Base-by-base conservation (phyloP, 2,329 filamentous ascomycete species). In the Penicillium occitanis region DNA sequence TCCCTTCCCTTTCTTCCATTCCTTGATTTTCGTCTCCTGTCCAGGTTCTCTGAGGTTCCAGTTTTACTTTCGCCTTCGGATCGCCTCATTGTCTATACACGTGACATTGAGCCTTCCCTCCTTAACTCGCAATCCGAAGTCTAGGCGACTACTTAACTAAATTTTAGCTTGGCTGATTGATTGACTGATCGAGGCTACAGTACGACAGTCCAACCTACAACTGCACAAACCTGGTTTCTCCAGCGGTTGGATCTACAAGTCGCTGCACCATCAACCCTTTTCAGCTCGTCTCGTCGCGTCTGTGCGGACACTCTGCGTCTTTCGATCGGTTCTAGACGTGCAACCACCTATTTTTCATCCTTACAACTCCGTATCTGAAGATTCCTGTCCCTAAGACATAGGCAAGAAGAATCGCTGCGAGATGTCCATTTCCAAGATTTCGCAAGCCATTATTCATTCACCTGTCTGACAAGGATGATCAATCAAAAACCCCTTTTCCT, bases 21-120 rank as follows among this genome's bases (percentile, higher is more conserved):
- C 57, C 57, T 19, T 60, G 57, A 60, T 60, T 60, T 46, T 37
- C 37, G 22, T 44, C 57, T 4, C 28, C 19, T 59, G 19, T 59
- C 19, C 37, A 37, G 19, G 19, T 28, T 44, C 25, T 40, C 28
- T n/a, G 22, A 30, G 5, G 5, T 60, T 30, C n/a, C n/a, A 10
- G 10, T 44, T 42, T 53, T 22, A 28, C 58, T 48, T 51, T 63
- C 50, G 35, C 50, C 50, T 22, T 40, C 50, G 40, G 60, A 28
- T 63, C 25, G 60, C 44, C 60, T 63, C 60, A 53, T 51, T 63
- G 60, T 63, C 60, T 35, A 51, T 63, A 63, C 50, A 63, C 44
- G 44, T 51, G 50, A 60, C 57, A 60, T 46, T 60, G 57, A 60
- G 57, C 57, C 33, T 60, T 60, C 57, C 40, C 30, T 44, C 17